Evolutionary conservation across 495 filamentous ascomycete species (phyloP).

Genomic region (Hypoxylon subgilvum): DNA sequence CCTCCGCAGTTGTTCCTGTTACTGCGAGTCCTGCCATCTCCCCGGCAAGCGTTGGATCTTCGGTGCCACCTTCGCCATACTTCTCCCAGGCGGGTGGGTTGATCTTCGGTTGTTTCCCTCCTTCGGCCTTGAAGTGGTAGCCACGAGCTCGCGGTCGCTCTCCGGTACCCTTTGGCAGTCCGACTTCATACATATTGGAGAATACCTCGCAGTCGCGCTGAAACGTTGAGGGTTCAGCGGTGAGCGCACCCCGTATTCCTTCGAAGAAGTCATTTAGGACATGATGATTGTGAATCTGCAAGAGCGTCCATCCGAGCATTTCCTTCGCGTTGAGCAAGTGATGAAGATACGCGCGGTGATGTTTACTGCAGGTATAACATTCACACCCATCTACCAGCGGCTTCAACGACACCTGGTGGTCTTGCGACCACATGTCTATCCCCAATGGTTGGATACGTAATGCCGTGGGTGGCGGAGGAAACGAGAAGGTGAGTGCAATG

Average conservation of each 20-base stretch:
- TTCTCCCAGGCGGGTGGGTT: constrained; percentile 70
- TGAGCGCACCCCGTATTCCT: constrained; percentile 58
- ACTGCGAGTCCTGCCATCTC: constrained; percentile 37
- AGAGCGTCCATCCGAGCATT: constrained; percentile 92
- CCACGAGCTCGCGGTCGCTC: constrained; percentile 82
- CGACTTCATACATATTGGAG: constrained; percentile 63
- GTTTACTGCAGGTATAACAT: constrained; percentile 84
- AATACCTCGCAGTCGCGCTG: constrained; percentile 66
- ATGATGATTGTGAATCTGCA: constrained; percentile 88
- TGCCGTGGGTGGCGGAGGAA: constrained; percentile 55
- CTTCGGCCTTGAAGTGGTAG: constrained; percentile 78
- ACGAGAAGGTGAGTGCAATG: constrained; percentile 80
- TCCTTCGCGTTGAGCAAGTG: constrained; percentile 88
- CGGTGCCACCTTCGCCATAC: constrained; percentile 30
- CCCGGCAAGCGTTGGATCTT: constrained; percentile 28
- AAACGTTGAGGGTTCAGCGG: constrained; percentile 65
- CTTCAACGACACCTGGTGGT: constrained; percentile 61
- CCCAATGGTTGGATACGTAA: constrained; percentile 61
- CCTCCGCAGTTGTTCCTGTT: constrained; percentile 25
- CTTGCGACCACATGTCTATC: constrained; percentile 71
- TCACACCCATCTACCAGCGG: constrained; percentile 67
- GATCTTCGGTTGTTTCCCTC: constrained; percentile 67
- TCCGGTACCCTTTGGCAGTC: constrained; percentile 74
- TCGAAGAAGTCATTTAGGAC: constrained; percentile 76
- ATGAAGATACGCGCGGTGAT: constrained; percentile 85